phyloP scores from a whole-genome alignment of 352 stramenopile species.

The Pythium grandisporangium region DNA sequence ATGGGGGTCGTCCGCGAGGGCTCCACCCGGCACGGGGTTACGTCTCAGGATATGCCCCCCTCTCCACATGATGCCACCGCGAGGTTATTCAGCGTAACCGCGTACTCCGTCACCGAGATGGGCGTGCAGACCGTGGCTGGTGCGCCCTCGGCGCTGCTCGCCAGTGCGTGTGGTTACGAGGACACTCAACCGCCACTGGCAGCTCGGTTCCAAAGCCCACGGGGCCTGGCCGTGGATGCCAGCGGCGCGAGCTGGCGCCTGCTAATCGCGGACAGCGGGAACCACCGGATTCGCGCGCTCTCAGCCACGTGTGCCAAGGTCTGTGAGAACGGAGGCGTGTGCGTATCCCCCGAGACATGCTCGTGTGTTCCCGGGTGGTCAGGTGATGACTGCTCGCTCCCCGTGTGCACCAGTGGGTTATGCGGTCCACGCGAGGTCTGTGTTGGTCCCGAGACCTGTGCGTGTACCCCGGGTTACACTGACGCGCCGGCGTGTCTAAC shows the following conservation, averaged over 20 bases:
- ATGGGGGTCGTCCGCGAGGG: constrained; percentile 14
- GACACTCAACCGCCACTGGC: constrained; percentile 83
- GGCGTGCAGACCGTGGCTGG: constrained; percentile 90
- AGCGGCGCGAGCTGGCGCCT: constrained; percentile 52
- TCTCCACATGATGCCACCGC: constrained; percentile 21
- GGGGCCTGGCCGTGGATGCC: constrained; percentile 56
- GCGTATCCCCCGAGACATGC: constrained; percentile 82
- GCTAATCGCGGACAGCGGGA: constrained; percentile 90
- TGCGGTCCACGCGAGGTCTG: constrained; percentile 79
- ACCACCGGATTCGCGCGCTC: constrained; percentile 89
- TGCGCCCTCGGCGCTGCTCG: constrained; percentile 64
- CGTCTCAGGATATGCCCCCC: constrained; percentile 30
- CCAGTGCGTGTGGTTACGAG: constrained; percentile 77
- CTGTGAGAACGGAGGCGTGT: constrained; percentile 93
- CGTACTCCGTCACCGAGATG: constrained; percentile 39
- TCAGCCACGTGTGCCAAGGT: constrained; percentile 87
- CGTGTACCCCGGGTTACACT: constrained; percentile 89
- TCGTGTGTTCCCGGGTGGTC: constrained; percentile 81
- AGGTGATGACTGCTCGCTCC: constrained; percentile 85
- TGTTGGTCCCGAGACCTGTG: constrained; percentile 87
- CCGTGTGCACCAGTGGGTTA: constrained; percentile 35
- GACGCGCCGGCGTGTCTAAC: constrained; percentile 58
- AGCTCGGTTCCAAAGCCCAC: constrained; percentile 60
- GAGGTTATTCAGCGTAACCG: constrained; percentile 45
- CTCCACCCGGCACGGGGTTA: constrained; percentile 47